Evolutionary conservation across 139 green algal genomes (phyloP), one percentile per base, ranked within the genome.

Genomic region (Eudorina sp.): DNA sequence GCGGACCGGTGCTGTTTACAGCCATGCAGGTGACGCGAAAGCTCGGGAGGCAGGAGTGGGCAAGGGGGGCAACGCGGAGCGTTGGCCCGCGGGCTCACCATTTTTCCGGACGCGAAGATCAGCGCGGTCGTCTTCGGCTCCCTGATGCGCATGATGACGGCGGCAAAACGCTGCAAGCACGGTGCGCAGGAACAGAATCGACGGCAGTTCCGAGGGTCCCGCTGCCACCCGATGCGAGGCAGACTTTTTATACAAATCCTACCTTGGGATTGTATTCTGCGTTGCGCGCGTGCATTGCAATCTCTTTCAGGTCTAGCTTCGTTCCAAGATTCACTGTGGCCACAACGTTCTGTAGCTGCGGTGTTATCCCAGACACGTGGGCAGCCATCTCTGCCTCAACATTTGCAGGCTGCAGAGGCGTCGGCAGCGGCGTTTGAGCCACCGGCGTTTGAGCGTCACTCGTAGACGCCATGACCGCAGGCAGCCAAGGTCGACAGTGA

Each of bases 261-360:
- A 97, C 96, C 95, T 99, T 99, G 34, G 98, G 98, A 89, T 99
- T 99, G 93, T 99, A 99, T 86, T 99, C 98, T 4, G 98, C 98
- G 66, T 99, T 99, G 8, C 98, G 90, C 1, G 98, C 98, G n/a
- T 98, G 92, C 85, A 99, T 94, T 31, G 98, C 98, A 69, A 99
- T 99, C 43, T 95, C 91, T 84, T 99, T 99, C 40, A 99, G 91
- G 91, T 99, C 98, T 73, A 99, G 92, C 86, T 95, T 95, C 73
- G 95, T 98, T 82, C 94, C 96, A 83, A 99, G 93, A 89, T 99
- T 98, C 31, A 99, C 96, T 0, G 98, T 99, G 23, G 98, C 95
- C 31, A 99, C 98, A n/a, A 99, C 96, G 83, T 99, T 99, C 92
- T 99, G 96, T 53, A 99, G 93, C 80, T 88, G 87, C 2, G 98